Evolutionary conservation across 1,284 basidiomycete species (phyloP), one percentile per base, ranked within the genome.

Genomic region (Volvariella volvacea): DNA sequence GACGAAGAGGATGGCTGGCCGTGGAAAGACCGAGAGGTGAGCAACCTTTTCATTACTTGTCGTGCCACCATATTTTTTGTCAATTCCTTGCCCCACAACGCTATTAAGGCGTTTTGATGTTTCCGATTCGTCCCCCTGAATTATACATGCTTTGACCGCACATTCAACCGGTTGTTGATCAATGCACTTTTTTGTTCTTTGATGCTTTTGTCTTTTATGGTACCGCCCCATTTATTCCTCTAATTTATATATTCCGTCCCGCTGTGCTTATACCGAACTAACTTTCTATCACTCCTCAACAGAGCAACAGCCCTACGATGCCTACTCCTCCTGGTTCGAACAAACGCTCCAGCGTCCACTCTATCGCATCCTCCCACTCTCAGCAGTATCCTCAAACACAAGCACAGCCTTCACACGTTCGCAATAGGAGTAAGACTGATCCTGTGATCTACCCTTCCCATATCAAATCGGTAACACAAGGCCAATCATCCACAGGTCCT

Each of bases 1-100:
- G 62, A 64, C 43, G 61, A 62, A 48, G 48, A 50, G 19, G 58
- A 57, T 7, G 56, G 50, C 17, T 59, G 60, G 53, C 54, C 59
- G 8, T 63, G 58, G 60, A 37, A 55, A 4, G 57, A 54, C 25
- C 44, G 43, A 31, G 43, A 36, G 34, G 34, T 36, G 34, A 36
- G 34, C 34, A n/a, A 28, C 25, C 25, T 12, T 36, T 36, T 15
- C n/a, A 4, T 7, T n/a, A 16, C n/a, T 36, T 36, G 8, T 36
- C 19, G 7, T 36, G 14, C 19, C 34, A 16, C 15, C 34, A 16
- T n/a, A n/a, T 7, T 28, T 28, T 28, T 28, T 28, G 25, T 28
- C 25, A 28, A n/a, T 28, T 6, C 25, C 25, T 28, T 28, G 12
- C 25, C 12, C 25, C 25, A 12, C 6, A 28, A 28, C 25, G 25